Percentiles rank a stretch among this genome's conserved stretches.
These are phyloP conservation scores for Paraphaeosphaeria minitans DNA, from an alignment of 2,329 filamentous ascomycete genomes.

Conservation along the genomic window DNA sequence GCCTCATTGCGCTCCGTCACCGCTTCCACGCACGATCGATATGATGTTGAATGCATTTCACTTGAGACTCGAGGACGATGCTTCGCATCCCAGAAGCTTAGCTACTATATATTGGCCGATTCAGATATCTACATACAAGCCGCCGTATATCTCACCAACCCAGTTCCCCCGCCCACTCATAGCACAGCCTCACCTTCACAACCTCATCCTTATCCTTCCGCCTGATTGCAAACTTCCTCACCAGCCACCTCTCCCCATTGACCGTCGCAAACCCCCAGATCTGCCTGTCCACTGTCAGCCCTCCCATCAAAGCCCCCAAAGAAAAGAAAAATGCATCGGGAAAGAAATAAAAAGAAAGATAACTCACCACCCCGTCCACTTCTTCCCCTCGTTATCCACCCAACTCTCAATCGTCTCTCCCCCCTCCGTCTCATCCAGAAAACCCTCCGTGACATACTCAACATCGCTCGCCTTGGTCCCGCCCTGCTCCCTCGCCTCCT, in stretches of 20 bases:
- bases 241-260: conserved; percentile 37
- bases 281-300: conserved; percentile 15
- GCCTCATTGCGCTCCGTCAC: too few species aligned
- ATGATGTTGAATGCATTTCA: too few species aligned
- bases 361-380: conserved; percentile 43
- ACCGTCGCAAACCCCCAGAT: conserved; percentile 42
- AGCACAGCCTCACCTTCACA: conserved; percentile 38
- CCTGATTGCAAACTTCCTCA: conserved; percentile 40
- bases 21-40: too few species aligned
- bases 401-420: conserved; percentile 43
- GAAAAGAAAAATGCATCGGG: too few species aligned
- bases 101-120: too few species aligned
- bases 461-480: conserved; percentile 26
- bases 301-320: too few species aligned
- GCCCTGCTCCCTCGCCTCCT: conserved; percentile 29
- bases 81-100: too few species aligned
- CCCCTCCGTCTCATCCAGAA: conserved; percentile 35
- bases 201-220: conserved; percentile 39
- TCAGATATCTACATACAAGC: background rate
- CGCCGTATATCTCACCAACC: conserved; percentile 3
- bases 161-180: conserved; percentile 40
- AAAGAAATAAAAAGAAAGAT: conserved; percentile 28
- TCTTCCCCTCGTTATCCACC: conserved; percentile 40
- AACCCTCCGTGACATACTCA: conserved; percentile 33
- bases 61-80: too few species aligned